Base-by-base conservation (phyloP, 2,329 filamentous ascomycete species). In the Colletotrichum cereale region DNA sequence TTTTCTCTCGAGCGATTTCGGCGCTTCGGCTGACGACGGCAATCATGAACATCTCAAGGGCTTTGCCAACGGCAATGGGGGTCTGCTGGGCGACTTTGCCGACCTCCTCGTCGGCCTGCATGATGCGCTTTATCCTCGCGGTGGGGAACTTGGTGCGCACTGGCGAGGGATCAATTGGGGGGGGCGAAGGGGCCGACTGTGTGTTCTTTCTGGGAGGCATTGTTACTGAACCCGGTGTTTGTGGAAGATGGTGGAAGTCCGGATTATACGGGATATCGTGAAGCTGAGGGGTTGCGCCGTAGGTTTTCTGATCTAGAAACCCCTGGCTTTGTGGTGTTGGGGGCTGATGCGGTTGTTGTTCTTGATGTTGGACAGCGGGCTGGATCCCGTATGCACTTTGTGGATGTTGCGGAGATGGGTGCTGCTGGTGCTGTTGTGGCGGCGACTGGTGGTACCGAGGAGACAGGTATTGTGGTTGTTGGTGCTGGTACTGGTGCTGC, bases 101-200 rank as follows among this genome's bases (percentile, higher is more conserved):
- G 0, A 99, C 95, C 80, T 99, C 96, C 79, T 99, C 96, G 79
- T 99, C 96, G 14, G 96, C 96, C 83, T 99, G 96, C 96, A 99
- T 98, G 78, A 99, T 98, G 62, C 96, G 91, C 87, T 99, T 99
- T 85, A 99, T 99, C 73, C 96, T 89, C 18, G 96, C 96, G 40
- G 97, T 97, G 1, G 96, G 96, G 78, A 99, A 99, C 78, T 98
- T 98, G 42, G 96, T 98, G 82, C 90, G 93, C 76, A 99, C 94
- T 53, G 94, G 87, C 82, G 83, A 97, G 83, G 81, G 89, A 80
- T 83, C 90, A 76, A 89, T 82, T 53, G 81, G 79, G 38, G 82
- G 79, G 66, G 82, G 79, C 71, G 75, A 78, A 52, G 78, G 81
- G 50, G 78, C 81, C 74, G 77, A 81, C 76, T 69, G 81, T 73